These are phyloP conservation scores for Trichoderma aggressivum DNA, from an alignment of 2,329 filamentous ascomycete species.

Conservation along the genomic window DNA sequence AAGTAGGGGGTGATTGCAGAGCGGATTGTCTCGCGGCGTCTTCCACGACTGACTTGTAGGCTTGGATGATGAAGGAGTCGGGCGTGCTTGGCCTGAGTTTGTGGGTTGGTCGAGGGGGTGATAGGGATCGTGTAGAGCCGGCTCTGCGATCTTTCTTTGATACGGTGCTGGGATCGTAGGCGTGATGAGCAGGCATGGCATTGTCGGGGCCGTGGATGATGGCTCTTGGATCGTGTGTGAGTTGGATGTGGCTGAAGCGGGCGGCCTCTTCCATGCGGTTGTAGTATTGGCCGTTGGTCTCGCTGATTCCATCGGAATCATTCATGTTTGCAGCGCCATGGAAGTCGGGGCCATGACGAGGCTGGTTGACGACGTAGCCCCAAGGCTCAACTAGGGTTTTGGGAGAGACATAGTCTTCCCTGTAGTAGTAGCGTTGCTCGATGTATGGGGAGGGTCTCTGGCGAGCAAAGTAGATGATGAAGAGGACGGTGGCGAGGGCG, in stretches of 20 bases:
- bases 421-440: slow-evolving; percentile 18
- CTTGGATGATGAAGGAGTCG: slow-evolving; percentile 36
- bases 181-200: slow-evolving; percentile 46
- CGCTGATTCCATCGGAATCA: slow-evolving; percentile 26
- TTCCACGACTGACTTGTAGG: slow-evolving; percentile 36
- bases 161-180: slow-evolving; percentile 34
- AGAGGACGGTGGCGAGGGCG: slow-evolving; percentile 41
- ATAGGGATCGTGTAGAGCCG: not conserved
- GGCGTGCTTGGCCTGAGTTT: slow-evolving; percentile 25
- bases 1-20: slow-evolving; percentile 4
- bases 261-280: slow-evolving; percentile 35
- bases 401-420: slow-evolving; percentile 21
- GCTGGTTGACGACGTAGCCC: slow-evolving; percentile 28
- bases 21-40: slow-evolving; percentile 22
- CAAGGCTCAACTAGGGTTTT: slow-evolving; percentile 24
- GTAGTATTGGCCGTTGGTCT: slow-evolving; percentile 40
- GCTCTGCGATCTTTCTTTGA: not conserved
- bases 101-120: slow-evolving; percentile 13
- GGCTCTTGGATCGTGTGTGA: slow-evolving; percentile 30
- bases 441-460: slow-evolving; percentile 35
- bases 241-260: slow-evolving; percentile 22
- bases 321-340: not conserved
- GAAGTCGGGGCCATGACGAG: slow-evolving; percentile 18
- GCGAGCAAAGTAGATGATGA: slow-evolving; percentile 47
- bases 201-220: slow-evolving; percentile 24